Percentiles rank a stretch among this genome's conserved stretches.
Evolutionary conservation across 176 grass and related monocot genomes (phyloP).

Genomic region (Thinopyrum elongatum): DNA sequence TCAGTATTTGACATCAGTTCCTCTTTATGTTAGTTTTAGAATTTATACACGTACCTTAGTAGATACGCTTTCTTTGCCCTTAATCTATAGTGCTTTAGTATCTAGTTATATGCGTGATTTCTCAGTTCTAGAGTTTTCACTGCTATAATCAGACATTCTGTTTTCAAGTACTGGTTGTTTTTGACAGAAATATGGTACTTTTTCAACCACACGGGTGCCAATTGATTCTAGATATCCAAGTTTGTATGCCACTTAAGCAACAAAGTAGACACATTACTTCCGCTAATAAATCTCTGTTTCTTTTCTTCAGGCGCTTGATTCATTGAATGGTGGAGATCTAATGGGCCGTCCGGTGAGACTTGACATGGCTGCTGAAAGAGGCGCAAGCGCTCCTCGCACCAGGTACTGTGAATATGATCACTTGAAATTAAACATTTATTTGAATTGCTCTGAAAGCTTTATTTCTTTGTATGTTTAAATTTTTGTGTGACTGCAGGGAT

Average conservation of each 20-base stretch:
- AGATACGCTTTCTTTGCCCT: background rate
- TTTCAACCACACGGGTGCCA: background rate
- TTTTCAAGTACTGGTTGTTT: background rate
- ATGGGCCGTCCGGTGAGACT: constrained; percentile 56
- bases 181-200: background rate
- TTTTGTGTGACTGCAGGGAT: constrained; percentile 32
- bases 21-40: background rate
- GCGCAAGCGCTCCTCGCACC: constrained; percentile 51
- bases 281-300: background rate
- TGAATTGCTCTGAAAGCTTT: background rate
- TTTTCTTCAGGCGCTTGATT: constrained; percentile 49
- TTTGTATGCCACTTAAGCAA: background rate
- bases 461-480: background rate
- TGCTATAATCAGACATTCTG: background rate
- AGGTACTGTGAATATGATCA: constrained; percentile 38
- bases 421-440: background rate
- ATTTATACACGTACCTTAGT: background rate
- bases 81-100: background rate
- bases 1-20: background rate
- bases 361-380: constrained; percentile 64
- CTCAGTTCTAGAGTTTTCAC: background rate
- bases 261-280: background rate
- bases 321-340: constrained; percentile 52
- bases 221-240: background rate
- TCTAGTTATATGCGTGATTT: background rate